Conservation (phyloP, 225 moss, liverwort and hornwort species). For the Asterella californica region DNA sequence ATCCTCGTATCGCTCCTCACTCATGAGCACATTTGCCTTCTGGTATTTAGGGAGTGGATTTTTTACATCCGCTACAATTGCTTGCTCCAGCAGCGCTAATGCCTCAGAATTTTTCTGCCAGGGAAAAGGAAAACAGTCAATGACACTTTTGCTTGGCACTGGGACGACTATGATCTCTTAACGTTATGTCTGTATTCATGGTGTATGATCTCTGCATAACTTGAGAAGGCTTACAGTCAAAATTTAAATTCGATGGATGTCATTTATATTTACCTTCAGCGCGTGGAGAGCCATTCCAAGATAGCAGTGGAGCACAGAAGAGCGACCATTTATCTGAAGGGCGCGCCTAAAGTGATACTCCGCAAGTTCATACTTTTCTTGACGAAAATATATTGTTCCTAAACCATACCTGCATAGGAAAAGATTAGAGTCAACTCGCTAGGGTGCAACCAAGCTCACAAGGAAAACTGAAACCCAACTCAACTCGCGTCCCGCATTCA, state of each 20-base stretch:
- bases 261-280: constrained; percentile 44
- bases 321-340: constrained; percentile 73
- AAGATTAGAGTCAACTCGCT: background rate
- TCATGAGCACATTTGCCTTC: constrained; percentile 94
- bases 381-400: constrained; percentile 98
- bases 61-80: constrained; percentile 82
- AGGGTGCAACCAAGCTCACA: background rate
- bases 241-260: background rate
- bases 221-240: background rate
- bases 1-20: constrained; percentile 84
- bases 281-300: constrained; percentile 98
- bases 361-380: constrained; percentile 95
- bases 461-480: background rate
- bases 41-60: constrained; percentile 97
- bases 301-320: constrained; percentile 99
- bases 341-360: constrained; percentile 97
- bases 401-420: constrained; percentile 64
- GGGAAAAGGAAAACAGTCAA: background rate
- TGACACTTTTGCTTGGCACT: background rate
- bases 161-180: background rate
- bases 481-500: background rate
- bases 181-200: background rate
- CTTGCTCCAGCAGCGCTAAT: constrained; percentile 77
- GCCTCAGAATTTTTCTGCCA: constrained; percentile 79
- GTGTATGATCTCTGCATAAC: background rate